Percentiles rank a stretch among this genome's conserved stretches.
Conservation (phyloP, 2,329 filamentous ascomycete genomes). For the Thermoascus crustaceus region DNA sequence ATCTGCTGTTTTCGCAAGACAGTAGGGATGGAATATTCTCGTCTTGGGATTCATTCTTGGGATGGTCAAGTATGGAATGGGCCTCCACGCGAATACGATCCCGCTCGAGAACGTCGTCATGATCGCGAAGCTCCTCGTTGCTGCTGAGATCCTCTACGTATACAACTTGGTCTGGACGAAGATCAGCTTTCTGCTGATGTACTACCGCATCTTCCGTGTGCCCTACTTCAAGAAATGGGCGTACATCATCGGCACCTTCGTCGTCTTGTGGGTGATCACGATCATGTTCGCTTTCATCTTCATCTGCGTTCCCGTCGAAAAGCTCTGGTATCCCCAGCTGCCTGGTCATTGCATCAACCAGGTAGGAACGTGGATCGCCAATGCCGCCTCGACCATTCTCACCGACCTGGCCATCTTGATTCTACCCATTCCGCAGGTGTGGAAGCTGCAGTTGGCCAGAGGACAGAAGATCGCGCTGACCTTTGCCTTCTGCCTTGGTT, state of each 20-base stretch:
- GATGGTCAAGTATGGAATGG: conserved; percentile 42
- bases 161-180: conserved; percentile 24
- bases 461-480: conserved; percentile 16
- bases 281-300: conserved; percentile 22
- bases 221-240: conserved; percentile 21
- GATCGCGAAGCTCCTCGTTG: conserved; percentile 25
- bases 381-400: conserved; percentile 16
- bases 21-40: conserved; percentile 18
- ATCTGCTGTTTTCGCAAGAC: background rate
- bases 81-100: conserved; percentile 38
- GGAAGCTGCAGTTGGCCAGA: conserved; percentile 18
- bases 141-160: conserved; percentile 34
- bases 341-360: conserved; percentile 21
- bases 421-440: conserved; percentile 20
- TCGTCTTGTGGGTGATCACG: conserved; percentile 19
- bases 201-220: conserved; percentile 22
- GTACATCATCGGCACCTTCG: conserved; percentile 17
- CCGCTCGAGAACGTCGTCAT: conserved; percentile 25
- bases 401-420: conserved; percentile 19
- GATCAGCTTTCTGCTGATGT: conserved; percentile 19
- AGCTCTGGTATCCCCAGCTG: conserved; percentile 19
- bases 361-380: conserved; percentile 19
- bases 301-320: conserved; percentile 22
- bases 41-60: conserved; percentile 43
- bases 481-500: conserved; percentile 16